A percentile compares a stretch with the other conserved stretches of the same genome.
These are phyloP conservation scores for Phytophthora fragariae DNA, from an alignment of 352 stramenopile species.

Conservation along the genomic window DNA sequence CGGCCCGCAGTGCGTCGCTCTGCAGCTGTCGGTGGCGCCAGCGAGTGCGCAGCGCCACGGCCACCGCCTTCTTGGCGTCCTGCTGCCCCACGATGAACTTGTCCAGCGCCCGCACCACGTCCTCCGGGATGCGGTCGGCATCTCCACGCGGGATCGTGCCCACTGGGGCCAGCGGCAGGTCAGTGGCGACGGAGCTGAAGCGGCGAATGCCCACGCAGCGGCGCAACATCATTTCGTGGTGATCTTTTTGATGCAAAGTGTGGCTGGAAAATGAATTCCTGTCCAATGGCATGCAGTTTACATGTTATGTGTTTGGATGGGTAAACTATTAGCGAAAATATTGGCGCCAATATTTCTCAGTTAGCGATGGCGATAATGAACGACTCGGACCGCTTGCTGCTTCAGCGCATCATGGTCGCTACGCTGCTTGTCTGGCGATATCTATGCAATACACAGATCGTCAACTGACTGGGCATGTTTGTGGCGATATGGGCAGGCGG, in stretches of 20 bases:
- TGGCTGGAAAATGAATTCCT: constrained; percentile 9
- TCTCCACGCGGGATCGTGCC: constrained; percentile 17
- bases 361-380: constrained; percentile 53
- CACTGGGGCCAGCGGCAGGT: constrained; percentile 21
- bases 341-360: constrained; percentile 33
- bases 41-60: constrained; percentile 98
- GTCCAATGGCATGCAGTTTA: background rate
- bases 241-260: constrained; percentile 22
- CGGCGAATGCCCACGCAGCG: constrained; percentile 27
- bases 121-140: constrained; percentile 80
- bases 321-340: background rate
- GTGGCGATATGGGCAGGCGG: constrained; percentile 43
- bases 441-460: background rate
- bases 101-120: constrained; percentile 95
- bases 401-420: constrained; percentile 78
- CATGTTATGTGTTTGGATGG: constrained; percentile 1
- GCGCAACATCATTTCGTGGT: constrained; percentile 26
- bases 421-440: background rate
- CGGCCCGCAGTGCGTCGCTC: constrained; percentile 79
- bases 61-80: constrained; percentile 97
- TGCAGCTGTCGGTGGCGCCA: constrained; percentile 96
- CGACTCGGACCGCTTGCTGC: constrained; percentile 76
- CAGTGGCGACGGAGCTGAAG: constrained; percentile 32
- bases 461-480: background rate
- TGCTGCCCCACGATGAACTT: constrained; percentile 97